A percentile compares a stretch with the other conserved stretches of the same genome.
Conservation (phyloP, 2,329 filamentous ascomycete genomes). For the Cytospora chrysosperma region DNA sequence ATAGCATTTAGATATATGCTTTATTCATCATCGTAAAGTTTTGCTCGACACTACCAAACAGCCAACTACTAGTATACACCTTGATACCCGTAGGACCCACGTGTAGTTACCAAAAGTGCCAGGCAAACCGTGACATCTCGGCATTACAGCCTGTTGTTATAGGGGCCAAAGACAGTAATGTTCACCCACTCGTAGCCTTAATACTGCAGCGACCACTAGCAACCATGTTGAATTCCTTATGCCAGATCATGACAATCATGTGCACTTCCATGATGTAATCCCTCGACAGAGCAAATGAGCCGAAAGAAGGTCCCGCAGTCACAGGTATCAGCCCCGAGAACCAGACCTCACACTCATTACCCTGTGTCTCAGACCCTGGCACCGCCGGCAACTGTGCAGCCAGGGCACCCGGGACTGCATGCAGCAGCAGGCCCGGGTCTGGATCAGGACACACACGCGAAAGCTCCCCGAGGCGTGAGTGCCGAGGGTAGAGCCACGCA, state of each 20-base stretch:
- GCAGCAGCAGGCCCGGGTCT: background rate
- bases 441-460: background rate
- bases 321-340: background rate
- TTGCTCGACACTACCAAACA: no score
- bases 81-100: no score
- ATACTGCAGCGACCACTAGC: background rate
- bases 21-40: no score
- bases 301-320: background rate
- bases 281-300: background rate
- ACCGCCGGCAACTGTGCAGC: no score
- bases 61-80: no score
- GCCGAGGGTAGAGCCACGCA: no score
- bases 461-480: background rate
- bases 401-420: no score
- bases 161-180: no score
- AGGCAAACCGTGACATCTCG: no score
- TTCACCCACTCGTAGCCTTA: background rate
- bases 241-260: background rate
- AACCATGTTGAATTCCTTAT: background rate
- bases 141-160: no score
- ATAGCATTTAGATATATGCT: no score
- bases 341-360: background rate
- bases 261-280: background rate
- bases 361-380: background rate
- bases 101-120: no score